A percentile compares a stretch with the other conserved stretches of the same genome.
These are phyloP conservation scores for Geotrichum carabidarum DNA, from an alignment of 1,139 yeast genomes.

Conservation along the genomic window DNA sequence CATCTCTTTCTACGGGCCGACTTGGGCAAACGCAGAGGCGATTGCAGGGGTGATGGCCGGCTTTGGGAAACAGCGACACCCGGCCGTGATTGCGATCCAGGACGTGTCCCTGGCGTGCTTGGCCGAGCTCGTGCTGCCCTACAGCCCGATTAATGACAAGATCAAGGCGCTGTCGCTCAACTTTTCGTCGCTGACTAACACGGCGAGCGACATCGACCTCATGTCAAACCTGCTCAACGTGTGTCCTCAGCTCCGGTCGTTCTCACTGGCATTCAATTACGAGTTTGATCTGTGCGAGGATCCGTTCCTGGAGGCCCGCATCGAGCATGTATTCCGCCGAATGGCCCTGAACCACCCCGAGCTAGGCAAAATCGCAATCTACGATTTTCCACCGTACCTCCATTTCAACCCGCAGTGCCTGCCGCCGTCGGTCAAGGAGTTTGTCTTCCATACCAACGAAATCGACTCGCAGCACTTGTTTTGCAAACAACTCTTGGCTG, in stretches of 20 bases:
- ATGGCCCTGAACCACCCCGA: conserved; percentile 3
- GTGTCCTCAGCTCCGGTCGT: conserved; percentile 4
- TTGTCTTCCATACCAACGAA: conserved; percentile 16
- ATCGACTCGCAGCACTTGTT: conserved; percentile 12
- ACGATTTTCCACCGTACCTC: conserved; percentile 15
- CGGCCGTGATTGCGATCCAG: neutral
- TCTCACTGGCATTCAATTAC: conserved; percentile 5
- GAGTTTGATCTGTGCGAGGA: conserved; percentile 16
- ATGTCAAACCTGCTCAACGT: neutral
- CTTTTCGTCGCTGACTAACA: conserved; percentile 3
- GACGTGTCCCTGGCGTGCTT: conserved; percentile 9
- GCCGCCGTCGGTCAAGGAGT: conserved; percentile 7
- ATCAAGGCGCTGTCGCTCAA: conserved; percentile 1
- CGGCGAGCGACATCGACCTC: conserved; percentile 6
- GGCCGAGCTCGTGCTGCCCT: conserved; percentile 9
- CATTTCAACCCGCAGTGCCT: conserved; percentile 11
- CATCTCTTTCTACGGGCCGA: neutral
- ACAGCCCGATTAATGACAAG: neutral
- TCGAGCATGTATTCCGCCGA: neutral
- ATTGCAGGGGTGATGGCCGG: neutral
- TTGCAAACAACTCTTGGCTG: neutral
- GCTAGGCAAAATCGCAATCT: neutral
- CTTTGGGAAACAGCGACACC: neutral
- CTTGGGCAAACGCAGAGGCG: neutral
- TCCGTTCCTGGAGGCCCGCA: conserved; percentile 2